These are phyloP conservation scores for Agastache rugosa DNA, from an alignment of 257 asterid genomes.

Conservation along the genomic window DNA sequence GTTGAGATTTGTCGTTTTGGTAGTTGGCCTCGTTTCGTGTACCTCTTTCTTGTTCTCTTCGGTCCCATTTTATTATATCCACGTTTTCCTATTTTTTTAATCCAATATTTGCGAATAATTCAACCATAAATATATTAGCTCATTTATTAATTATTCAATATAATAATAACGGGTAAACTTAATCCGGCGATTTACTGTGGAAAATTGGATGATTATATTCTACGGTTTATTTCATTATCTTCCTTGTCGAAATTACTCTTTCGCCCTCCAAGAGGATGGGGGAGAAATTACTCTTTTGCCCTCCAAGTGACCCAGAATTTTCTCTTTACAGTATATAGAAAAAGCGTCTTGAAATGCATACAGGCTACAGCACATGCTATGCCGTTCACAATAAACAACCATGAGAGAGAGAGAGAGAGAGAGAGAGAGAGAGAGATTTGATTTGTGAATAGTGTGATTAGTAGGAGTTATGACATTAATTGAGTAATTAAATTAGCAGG, in stretches of 20 bases:
- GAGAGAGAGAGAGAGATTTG: no score
- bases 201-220: constrained; percentile 8
- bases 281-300: background rate
- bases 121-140: background rate
- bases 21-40: constrained; percentile 44
- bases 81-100: constrained; percentile 35
- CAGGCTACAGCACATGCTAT: no score
- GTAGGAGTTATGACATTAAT: no score
- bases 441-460: no score
- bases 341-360: no score
- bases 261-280: background rate
- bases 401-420: no score
- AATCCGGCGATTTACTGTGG: constrained; percentile 7
- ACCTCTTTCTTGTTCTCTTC: constrained; percentile 20
- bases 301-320: background rate
- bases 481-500: no score
- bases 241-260: background rate
- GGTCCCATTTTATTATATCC: constrained; percentile 35
- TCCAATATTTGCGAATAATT: background rate
- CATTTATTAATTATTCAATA: constrained; percentile 7
- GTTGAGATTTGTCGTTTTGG: constrained; percentile 43
- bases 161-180: background rate
- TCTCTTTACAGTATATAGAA: background rate
- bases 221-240: constrained; percentile 12
- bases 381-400: no score